Conservation (phyloP, 192 early-diverging fungal species). For the Entophlyctis helioformis region DNA sequence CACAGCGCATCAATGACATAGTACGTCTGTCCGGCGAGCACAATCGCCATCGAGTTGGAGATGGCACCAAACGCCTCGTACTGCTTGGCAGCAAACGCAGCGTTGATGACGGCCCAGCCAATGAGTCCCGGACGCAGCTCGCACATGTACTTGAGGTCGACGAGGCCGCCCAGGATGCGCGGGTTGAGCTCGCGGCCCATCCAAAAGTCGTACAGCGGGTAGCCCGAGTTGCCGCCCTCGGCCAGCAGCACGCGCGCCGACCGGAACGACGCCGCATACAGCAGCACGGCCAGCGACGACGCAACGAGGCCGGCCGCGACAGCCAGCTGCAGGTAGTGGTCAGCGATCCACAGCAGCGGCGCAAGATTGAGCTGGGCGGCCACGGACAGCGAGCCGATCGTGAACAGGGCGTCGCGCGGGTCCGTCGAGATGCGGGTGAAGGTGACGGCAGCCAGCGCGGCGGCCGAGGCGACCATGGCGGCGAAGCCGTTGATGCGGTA, state of each 20-base stretch:
- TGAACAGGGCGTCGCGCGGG: too few relatives aligned
- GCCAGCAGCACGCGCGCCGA: constrained; percentile 52
- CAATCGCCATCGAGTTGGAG: constrained; percentile 67
- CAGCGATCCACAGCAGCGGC: constrained; percentile 70
- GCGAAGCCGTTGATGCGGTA: constrained; percentile 70
- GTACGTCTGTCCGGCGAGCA: constrained; percentile 60
- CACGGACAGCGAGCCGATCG: too few relatives aligned
- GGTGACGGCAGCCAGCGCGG: constrained; percentile 25
- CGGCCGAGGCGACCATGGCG: constrained; percentile 21
- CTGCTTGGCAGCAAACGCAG: constrained; percentile 67
- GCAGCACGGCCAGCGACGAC: constrained; percentile 43
- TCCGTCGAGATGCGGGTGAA: constrained; percentile 39
- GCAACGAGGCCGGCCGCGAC: constrained; percentile 56
- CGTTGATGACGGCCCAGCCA: constrained; percentile 77
- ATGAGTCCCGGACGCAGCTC: constrained; percentile 90
- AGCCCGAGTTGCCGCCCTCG: constrained; percentile 83
- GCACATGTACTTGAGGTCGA: constrained; percentile 90
- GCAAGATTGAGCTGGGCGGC: too few relatives aligned
- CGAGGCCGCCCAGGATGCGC: constrained; percentile 39
- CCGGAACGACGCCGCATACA: constrained; percentile 62
- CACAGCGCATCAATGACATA: constrained; percentile 82
- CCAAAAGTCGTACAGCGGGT: constrained; percentile 83
- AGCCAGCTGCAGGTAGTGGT: constrained; percentile 65
- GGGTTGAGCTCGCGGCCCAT: constrained; percentile 97
- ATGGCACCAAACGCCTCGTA: constrained; percentile 37